A percentile compares a stretch with the other conserved stretches of the same genome.
Conservation (phyloP, 2,329 filamentous ascomycete genomes). For the Aspergillus spinulosporus region DNA sequence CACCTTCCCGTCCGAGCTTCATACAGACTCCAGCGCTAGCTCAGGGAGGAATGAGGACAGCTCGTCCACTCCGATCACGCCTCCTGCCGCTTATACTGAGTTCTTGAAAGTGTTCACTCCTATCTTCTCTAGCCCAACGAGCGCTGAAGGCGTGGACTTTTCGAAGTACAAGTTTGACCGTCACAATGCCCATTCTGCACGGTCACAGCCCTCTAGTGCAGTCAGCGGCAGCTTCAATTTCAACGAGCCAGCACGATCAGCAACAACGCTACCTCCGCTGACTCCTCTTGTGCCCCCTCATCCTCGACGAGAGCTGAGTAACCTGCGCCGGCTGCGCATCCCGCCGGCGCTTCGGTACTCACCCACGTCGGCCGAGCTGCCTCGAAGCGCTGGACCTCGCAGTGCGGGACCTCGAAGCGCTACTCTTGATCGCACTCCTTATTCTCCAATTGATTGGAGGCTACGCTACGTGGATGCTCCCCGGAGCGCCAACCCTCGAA, state of each 20-base stretch:
- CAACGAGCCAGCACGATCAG: slow-evolving; percentile 55
- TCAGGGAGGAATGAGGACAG: slow-evolving; percentile 58
- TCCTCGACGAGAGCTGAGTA: slow-evolving; percentile 58
- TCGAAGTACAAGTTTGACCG: slow-evolving; percentile 40
- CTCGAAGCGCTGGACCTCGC: slow-evolving; percentile 57
- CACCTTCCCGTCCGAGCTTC: slow-evolving; percentile 56
- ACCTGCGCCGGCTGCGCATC: slow-evolving; percentile 66
- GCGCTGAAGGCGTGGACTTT: slow-evolving; percentile 57
- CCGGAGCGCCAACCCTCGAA: slow-evolving; percentile 54
- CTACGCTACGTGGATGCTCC: slow-evolving; percentile 61
- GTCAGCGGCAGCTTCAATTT: slow-evolving; percentile 50
- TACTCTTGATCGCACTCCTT: slow-evolving; percentile 66
- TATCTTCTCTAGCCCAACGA: slow-evolving; percentile 62
- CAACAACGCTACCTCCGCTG: slow-evolving; percentile 59
- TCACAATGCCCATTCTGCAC: slow-evolving; percentile 34
- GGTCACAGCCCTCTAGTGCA: slow-evolving; percentile 43
- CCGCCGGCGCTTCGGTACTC: slow-evolving; percentile 73
- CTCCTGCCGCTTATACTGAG: slow-evolving; percentile 85
- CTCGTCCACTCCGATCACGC: slow-evolving; percentile 82
- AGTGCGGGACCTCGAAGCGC: slow-evolving; percentile 57
- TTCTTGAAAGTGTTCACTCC: slow-evolving; percentile 82
- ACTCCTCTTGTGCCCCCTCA: slow-evolving; percentile 62
- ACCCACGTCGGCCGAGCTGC: slow-evolving; percentile 62
- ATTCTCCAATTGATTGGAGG: slow-evolving; percentile 80
- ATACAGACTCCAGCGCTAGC: slow-evolving; percentile 57